These are phyloP conservation scores for Lactarius vividus DNA, from an alignment of 768 basidiomycete genomes.

Conservation along the genomic window DNA sequence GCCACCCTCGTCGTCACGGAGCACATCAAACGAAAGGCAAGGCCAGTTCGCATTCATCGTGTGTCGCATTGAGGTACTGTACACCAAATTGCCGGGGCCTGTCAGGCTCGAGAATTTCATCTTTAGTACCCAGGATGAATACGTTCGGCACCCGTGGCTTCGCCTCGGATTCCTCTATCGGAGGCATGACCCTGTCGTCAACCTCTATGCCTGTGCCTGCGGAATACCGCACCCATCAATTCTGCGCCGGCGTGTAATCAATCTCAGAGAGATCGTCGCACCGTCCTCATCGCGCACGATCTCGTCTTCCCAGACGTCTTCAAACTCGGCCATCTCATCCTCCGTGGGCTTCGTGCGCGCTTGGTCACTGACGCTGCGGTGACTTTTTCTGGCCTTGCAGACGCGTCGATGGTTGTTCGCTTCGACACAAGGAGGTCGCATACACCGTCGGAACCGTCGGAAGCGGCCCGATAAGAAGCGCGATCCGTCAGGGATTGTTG, in stretches of 20 bases:
- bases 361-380: slow-evolving; percentile 37
- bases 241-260: slow-evolving; percentile 17
- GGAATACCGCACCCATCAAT: slow-evolving; percentile 28
- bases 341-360: slow-evolving; percentile 47
- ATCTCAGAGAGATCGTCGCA: slow-evolving; percentile 35
- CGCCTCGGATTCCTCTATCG: slow-evolving; percentile 83
- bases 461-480: not conserved
- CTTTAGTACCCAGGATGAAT: slow-evolving; percentile 81
- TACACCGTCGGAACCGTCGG: not conserved
- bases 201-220: slow-evolving; percentile 81
- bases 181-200: slow-evolving; percentile 65
- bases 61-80: slow-evolving; percentile 87
- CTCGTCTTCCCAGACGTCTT: slow-evolving; percentile 98
- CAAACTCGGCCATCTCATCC: slow-evolving; percentile 88
- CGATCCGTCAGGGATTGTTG: not conserved
- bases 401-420: slow-evolving; percentile 46
- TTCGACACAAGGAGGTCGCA: slow-evolving; percentile 39
- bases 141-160: slow-evolving; percentile 52
- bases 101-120: slow-evolving; percentile 90
- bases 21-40: slow-evolving; percentile 91
- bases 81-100: slow-evolving; percentile 93
- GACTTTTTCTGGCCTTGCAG: slow-evolving; percentile 47
- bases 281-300: slow-evolving; percentile 80
- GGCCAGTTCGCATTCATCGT: slow-evolving; percentile 92
- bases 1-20: slow-evolving; percentile 87